Conservation (phyloP, 805 yeast genomes). For the Kuraishia ogatae region DNA sequence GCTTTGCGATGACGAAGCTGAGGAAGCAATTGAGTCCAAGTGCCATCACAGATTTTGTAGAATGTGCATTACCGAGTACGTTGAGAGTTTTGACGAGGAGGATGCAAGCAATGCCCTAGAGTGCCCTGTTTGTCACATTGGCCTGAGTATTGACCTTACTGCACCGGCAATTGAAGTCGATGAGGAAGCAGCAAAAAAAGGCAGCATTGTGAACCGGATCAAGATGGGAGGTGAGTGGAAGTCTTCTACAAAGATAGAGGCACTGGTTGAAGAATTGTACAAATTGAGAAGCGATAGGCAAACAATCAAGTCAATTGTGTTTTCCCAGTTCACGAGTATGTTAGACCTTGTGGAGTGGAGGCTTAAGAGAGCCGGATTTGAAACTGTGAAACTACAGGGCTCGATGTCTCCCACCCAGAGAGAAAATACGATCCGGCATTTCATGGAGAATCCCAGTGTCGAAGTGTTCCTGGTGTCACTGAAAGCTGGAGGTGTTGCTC, state of each 20-base stretch:
- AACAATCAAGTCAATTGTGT: constrained; percentile 92
- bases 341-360: constrained; percentile 95
- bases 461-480: constrained; percentile 92
- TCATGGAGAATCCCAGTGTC: constrained; percentile 86
- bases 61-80: constrained; percentile 83
- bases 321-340: constrained; percentile 96
- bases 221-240: constrained; percentile 85
- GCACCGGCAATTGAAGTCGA: constrained; percentile 79
- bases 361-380: constrained; percentile 86
- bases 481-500: constrained; percentile 98
- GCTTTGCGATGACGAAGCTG: constrained; percentile 95
- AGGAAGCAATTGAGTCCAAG: constrained; percentile 90
- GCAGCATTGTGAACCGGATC: constrained; percentile 79
- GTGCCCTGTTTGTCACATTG: constrained; percentile 96
- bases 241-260: constrained; percentile 95
- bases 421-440: constrained; percentile 82
- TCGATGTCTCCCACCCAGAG: constrained; percentile 96
- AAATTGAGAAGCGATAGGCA: constrained; percentile 75
- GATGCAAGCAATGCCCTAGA: constrained; percentile 40
- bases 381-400: constrained; percentile 91
- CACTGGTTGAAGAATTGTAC: constrained; percentile 87
- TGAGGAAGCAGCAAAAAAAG: constrained; percentile 45
- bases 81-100: constrained; percentile 67
- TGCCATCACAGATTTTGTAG: constrained; percentile 95
- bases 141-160: constrained; percentile 79